A percentile compares a stretch with the other conserved stretches of the same genome.
phyloP scores from a whole-genome alignment of 257 asterid genomes.

The Paulownia fortunei region DNA sequence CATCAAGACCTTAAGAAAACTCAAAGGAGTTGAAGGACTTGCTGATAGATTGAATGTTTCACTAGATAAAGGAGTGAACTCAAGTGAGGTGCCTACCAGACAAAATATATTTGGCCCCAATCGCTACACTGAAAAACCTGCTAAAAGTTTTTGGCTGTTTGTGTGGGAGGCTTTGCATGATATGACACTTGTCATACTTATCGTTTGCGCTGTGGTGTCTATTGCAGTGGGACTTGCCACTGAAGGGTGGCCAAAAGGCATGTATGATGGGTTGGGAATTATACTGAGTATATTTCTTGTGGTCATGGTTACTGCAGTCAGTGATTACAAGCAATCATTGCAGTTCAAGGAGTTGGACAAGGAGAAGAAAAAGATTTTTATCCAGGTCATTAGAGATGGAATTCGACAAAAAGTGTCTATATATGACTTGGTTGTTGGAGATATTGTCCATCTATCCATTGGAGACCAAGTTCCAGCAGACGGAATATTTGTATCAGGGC shows the following conservation, averaged over 20 bases:
- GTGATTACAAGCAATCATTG: constrained; percentile 97
- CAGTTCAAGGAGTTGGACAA: constrained; percentile 93
- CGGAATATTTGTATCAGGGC: constrained; percentile 82
- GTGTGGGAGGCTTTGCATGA: constrained; percentile 98
- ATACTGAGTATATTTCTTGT: constrained; percentile 84
- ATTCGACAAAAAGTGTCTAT: constrained; percentile 81
- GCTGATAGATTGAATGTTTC: constrained; percentile 70
- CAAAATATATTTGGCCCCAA: constrained; percentile 76
- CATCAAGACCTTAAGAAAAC: constrained; percentile 70
- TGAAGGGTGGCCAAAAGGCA: constrained; percentile 97
- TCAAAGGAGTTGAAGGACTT: constrained; percentile 82
- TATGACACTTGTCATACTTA: constrained; percentile 88
- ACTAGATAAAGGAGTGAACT: constrained; percentile 67
- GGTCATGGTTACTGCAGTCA: constrained; percentile 84
- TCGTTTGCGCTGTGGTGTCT: constrained; percentile 88
- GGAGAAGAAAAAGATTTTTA: constrained; percentile 92
- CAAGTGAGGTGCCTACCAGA: constrained; percentile 67
- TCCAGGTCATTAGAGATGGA: constrained; percentile 88
- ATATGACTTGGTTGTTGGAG: constrained; percentile 93
- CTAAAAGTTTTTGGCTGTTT: constrained; percentile 88
- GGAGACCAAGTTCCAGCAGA: constrained; percentile 96
- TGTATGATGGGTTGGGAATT: constrained; percentile 92
- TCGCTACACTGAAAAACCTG: constrained; percentile 79
- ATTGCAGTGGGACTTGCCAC: constrained; percentile 96
- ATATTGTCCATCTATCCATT: constrained; percentile 67